Conservation (phyloP, 169 alveolate genomes). For the Neospora caninum region DNA sequence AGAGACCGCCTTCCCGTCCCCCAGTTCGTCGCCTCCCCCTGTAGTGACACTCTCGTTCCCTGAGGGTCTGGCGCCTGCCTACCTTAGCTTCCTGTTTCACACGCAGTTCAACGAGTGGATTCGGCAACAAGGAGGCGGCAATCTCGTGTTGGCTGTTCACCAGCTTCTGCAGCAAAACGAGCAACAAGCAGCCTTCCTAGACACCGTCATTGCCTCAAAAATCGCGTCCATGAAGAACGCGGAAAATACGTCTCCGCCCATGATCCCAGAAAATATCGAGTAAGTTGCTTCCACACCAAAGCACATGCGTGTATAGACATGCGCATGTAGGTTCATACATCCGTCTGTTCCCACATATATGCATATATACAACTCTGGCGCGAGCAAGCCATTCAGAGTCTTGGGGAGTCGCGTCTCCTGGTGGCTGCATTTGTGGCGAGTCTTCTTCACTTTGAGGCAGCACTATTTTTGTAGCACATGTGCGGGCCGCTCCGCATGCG, state of each 20-base stretch:
- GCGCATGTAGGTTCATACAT: background rate
- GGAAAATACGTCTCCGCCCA: background rate
- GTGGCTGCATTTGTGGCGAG: too few relatives aligned
- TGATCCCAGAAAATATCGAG: background rate
- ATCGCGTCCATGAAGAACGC: background rate
- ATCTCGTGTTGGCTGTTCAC: constrained; percentile 46
- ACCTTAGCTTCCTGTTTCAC: constrained; percentile 50
- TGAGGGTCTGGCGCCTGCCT: constrained; percentile 46
- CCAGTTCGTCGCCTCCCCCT: constrained; percentile 36
- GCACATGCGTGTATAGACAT: background rate
- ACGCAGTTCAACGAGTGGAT: constrained; percentile 59
- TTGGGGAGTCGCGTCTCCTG: too few relatives aligned
- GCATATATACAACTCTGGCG: background rate
- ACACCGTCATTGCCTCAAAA: background rate
- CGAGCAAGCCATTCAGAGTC: too few relatives aligned
- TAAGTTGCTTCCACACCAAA: background rate
- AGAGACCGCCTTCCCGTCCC: constrained; percentile 59
- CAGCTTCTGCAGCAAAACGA: constrained; percentile 18
- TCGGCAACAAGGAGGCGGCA: constrained; percentile 53
- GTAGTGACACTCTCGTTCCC: constrained; percentile 44
- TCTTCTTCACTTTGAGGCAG: too few relatives aligned
- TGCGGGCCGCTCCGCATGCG: too few relatives aligned
- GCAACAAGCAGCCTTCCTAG: constrained; percentile 30
- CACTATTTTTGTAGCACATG: too few relatives aligned
- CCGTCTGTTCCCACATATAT: background rate